A percentile compares a stretch with the other conserved stretches of the same genome.
Evolutionary conservation across 192 early-diverging fungal genomes (phyloP).

Genomic region (Coemansia sp.): DNA sequence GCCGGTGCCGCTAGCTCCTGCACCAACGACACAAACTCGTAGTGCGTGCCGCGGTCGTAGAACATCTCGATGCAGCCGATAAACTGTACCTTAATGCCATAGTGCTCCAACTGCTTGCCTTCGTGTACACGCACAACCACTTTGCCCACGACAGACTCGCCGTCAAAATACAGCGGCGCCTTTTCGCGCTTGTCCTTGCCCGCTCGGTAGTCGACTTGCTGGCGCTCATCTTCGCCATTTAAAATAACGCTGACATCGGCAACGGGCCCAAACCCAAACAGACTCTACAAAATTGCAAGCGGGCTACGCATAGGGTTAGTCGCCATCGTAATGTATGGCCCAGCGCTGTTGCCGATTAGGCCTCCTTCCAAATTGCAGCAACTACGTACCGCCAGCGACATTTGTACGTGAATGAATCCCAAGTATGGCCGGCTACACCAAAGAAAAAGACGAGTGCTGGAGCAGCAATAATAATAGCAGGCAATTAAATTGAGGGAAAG

Average conservation of each 20-base stretch:
- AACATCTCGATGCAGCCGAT: constrained; percentile 97
- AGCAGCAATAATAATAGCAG: background rate
- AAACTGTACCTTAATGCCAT: constrained; percentile 98
- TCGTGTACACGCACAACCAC: constrained; percentile 63
- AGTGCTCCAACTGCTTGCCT: constrained; percentile 95
- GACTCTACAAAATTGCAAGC: constrained; percentile 26
- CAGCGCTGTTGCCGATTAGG: background rate
- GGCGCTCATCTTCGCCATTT: constrained; percentile 82
- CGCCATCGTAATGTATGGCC: background rate
- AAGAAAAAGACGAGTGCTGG: background rate
- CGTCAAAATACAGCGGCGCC: constrained; percentile 95
- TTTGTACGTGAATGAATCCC: background rate
- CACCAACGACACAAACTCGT: constrained; percentile 89
- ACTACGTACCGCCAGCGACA: constrained; percentile 49
- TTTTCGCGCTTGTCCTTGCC: constrained; percentile 90
- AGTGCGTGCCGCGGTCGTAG: constrained; percentile 92
- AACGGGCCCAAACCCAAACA: constrained; percentile 79
- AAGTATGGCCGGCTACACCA: background rate
- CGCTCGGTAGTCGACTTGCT: constrained; percentile 90
- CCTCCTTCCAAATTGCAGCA: background rate
- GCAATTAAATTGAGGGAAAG: background rate
- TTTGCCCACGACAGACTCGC: constrained; percentile 91
- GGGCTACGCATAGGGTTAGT: background rate
- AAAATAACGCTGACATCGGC: constrained; percentile 88
- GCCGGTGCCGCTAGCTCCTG: constrained; percentile 96